Conservation (phyloP, 495 filamentous ascomycete genomes). For the Penicillium nucicola region DNA sequence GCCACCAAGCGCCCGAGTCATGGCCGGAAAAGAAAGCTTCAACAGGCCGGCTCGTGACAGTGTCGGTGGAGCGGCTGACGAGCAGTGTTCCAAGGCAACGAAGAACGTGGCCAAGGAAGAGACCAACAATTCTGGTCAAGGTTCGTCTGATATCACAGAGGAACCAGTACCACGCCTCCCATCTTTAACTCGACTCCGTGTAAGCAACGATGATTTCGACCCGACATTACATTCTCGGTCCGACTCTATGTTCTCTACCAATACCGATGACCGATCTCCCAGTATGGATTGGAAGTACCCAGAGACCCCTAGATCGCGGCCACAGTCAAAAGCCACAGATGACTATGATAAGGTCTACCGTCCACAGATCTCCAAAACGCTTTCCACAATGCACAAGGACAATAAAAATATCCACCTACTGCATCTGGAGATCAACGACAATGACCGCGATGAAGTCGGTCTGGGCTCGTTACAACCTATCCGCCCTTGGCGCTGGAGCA, state of each 20-base stretch:
- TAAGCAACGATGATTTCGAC: conserved; percentile 28
- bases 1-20: conserved; percentile 76
- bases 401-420: conserved; percentile 39
- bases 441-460: conserved; percentile 30
- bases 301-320: conserved; percentile 39
- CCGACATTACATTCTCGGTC: conserved; percentile 28
- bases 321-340: conserved; percentile 39
- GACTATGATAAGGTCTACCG: conserved; percentile 27
- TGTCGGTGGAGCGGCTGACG: conserved; percentile 6
- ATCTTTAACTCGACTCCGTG: conserved; percentile 19
- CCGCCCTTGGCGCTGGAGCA: conserved; percentile 47
- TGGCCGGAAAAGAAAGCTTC: conserved; percentile 73
- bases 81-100: conserved; percentile 12
- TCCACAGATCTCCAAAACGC: conserved; percentile 33
- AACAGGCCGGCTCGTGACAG: conserved; percentile 29
- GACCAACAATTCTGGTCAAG: conserved; percentile 8
- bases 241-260: conserved; percentile 34
- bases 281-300: conserved; percentile 35
- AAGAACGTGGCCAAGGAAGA: conserved; percentile 2
- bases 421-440: conserved; percentile 43
- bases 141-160: conserved; percentile 2
- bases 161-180: conserved; percentile 18
- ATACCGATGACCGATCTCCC: conserved; percentile 30
- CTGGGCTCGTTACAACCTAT: conserved; percentile 39
- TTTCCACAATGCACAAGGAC: conserved; percentile 30